Percentiles rank a stretch among this genome's conserved stretches.
phyloP scores from a whole-genome alignment of 305 asterid genomes.

The Nicotiana rustica region DNA sequence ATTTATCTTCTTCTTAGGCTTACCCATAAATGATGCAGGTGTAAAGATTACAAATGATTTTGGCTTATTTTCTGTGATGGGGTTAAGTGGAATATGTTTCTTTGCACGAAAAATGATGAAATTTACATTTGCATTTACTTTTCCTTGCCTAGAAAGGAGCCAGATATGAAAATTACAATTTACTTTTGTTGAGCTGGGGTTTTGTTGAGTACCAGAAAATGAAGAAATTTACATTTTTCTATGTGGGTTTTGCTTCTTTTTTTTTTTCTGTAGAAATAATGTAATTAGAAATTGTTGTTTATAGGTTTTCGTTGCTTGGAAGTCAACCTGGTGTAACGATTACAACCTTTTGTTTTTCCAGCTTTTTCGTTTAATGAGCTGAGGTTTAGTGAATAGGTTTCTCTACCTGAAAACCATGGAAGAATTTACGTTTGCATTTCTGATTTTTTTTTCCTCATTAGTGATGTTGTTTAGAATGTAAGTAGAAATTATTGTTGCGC shows the following conservation, averaged over 20 bases:
- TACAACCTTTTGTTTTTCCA: neutral
- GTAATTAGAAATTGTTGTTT: neutral
- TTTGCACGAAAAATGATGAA: slow-evolving; percentile 21
- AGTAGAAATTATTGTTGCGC: no score
- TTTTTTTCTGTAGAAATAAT: neutral
- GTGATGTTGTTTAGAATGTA: no score
- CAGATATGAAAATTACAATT: neutral
- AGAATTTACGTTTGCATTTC: neutral
- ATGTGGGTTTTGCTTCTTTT: slow-evolving; percentile 17
- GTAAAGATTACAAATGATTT: neutral
- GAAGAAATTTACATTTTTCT: neutral
- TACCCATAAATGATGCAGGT: neutral
- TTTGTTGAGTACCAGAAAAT: neutral
- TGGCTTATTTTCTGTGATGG: neutral
- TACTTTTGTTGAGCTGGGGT: neutral
- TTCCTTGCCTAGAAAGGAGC: neutral
- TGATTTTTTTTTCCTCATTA: neutral
- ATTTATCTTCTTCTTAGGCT: neutral
- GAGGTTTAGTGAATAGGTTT: neutral
- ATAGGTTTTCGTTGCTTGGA: neutral
- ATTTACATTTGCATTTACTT: neutral
- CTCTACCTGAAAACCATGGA: neutral
- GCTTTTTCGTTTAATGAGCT: neutral
- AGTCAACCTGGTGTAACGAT: neutral
- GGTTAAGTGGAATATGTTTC: neutral